Conservation (phyloP, 257 asterid species). For the Apocynum venetum region DNA sequence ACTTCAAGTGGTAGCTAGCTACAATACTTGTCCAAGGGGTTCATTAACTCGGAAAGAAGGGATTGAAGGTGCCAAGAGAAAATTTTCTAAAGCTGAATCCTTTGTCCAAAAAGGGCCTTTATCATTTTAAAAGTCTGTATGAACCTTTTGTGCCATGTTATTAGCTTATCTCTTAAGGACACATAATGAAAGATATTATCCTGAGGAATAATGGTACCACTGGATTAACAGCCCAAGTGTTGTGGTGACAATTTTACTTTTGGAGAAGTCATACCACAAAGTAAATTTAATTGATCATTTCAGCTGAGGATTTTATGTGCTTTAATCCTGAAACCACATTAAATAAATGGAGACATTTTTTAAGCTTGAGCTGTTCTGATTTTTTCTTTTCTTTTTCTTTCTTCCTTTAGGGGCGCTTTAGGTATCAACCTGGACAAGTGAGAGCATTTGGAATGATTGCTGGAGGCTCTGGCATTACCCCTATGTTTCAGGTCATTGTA, state of each 20-base stretch:
- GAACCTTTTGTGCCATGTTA: not conserved
- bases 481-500: conserved; percentile 44
- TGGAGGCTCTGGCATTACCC: conserved; percentile 54
- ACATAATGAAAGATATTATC: not conserved
- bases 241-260: not conserved
- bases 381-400: not conserved
- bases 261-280: not conserved
- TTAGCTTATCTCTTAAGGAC: not conserved
- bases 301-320: not conserved
- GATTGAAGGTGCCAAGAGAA: not conserved
- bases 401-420: conserved; percentile 40
- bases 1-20: not conserved
- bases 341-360: not conserved
- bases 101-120: not conserved
- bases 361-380: not conserved
- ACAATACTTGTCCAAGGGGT: not conserved
- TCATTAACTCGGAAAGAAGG: not conserved
- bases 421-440: conserved; percentile 41
- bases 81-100: not conserved
- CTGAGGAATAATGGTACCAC: no score
- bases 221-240: not conserved
- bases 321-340: not conserved
- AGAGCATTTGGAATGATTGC: conserved; percentile 55
- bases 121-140: not conserved
- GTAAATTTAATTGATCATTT: not conserved